Evolutionary conservation across 1,284 basidiomycete species (phyloP).

Genomic region (Melanopsichium pennsylvanicum): DNA sequence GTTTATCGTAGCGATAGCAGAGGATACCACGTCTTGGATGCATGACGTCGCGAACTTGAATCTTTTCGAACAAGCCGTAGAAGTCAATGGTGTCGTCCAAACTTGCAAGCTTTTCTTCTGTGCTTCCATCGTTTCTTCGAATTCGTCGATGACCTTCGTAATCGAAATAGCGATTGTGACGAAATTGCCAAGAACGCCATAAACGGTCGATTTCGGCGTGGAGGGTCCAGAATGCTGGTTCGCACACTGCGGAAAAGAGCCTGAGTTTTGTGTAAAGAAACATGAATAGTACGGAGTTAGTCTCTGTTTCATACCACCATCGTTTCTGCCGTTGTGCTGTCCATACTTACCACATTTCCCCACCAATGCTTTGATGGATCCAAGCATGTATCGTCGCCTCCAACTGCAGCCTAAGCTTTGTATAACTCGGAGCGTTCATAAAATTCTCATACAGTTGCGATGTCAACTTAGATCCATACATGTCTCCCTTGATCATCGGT

Average conservation of each 20-base stretch:
- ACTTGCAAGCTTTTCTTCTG: not conserved
- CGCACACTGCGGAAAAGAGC: constrained; percentile 21
- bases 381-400: constrained; percentile 21
- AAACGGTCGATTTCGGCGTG: constrained; percentile 29
- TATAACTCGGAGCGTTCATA: constrained; percentile 7
- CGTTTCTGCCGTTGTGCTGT: too few relatives aligned
- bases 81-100: constrained; percentile 32
- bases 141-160: constrained; percentile 16
- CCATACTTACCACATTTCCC: constrained; percentile 16
- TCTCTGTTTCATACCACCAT: too few relatives aligned
- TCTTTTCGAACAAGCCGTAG: constrained; percentile 24
- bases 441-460: not conserved
- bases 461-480: constrained; percentile 26
- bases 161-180: constrained; percentile 1
- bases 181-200: constrained; percentile 24
- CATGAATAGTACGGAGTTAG: too few relatives aligned
- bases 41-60: constrained; percentile 37
- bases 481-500: constrained; percentile 27
- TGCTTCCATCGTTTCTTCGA: not conserved
- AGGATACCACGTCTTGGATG: constrained; percentile 37
- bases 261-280: too few relatives aligned
- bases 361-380: constrained; percentile 25
- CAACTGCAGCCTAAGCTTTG: not conserved
- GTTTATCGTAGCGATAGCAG: constrained; percentile 28
- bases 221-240: constrained; percentile 37